Base-by-base conservation (phyloP, 805 yeast genomes). In the Pichia deserticola region DNA sequence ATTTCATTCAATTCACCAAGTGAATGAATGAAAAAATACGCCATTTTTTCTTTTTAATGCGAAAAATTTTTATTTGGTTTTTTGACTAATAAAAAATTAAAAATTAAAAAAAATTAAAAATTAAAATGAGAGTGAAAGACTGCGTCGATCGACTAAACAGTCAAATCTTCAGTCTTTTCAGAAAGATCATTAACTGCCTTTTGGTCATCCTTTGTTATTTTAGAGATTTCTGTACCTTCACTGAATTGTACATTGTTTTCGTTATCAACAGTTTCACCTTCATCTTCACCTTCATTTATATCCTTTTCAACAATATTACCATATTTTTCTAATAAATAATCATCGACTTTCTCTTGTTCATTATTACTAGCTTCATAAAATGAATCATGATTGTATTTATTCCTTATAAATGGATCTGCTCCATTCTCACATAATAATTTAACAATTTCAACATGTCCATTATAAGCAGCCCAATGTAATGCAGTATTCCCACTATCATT, bases 401-500 rank as follows among this genome's bases (percentile, higher is more conserved):
- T 93, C 66, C 83, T 85, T 36, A 78, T 60, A 59, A 86, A 86
- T 7, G 95, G 90, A 64, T 92, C 96, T 1, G 89, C 95, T 5
- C 77, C 76, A 57, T 78, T 86, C 25, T 86, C 92, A 65, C 92
- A 82, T 41, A 93, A 70, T 11, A 78, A 59, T 63, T 84, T 68
- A 25, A 88, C 92, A 8, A 84, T 71, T 3, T 77, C 82, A 50
- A 88, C 65, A 59, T 89, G 89, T 1, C 97, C 98, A 60, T 87
- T 89, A 56, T 81, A 77, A 0, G 95, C 77, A 0, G 98, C 97
- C 99, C 99, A 93, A 65, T 93, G 98, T 55, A 93, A 73, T 1
- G 98, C 86, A 0, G 99, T 90, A 65, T 93, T 93, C 2, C 98
- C 99, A 25, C 85, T 79, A 45, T 79, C 85, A 63, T 93, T 93